phyloP scores from a whole-genome alignment of 1,139 yeast species.

The Debaryomyces singareniensis region DNA sequence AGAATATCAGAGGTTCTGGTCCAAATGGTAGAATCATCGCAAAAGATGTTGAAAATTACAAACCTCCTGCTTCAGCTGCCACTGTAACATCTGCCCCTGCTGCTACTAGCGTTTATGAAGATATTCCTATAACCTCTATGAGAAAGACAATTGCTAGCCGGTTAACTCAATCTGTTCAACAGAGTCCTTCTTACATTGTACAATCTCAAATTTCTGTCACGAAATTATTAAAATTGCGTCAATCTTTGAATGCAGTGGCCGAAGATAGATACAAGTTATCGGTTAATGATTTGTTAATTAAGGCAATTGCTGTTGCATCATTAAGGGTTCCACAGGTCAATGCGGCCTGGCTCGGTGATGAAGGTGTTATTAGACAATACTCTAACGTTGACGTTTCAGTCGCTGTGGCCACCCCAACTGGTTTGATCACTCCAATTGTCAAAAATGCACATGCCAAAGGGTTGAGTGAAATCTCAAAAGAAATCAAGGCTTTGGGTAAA shows the following conservation, averaged over 20 bases:
- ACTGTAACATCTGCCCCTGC: constrained; percentile 46
- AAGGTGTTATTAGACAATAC: constrained; percentile 90
- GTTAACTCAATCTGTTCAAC: constrained; percentile 77
- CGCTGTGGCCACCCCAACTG: constrained; percentile 98
- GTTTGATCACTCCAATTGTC: constrained; percentile 93
- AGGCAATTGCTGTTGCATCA: constrained; percentile 89
- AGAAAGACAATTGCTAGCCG: constrained; percentile 92
- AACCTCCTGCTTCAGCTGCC: constrained; percentile 41
- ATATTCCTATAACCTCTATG: constrained; percentile 84
- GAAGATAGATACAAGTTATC: constrained; percentile 89
- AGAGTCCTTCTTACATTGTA: constrained; percentile 87
- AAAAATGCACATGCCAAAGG: constrained; percentile 86
- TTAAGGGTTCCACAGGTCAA: constrained; percentile 90
- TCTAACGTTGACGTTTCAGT: constrained; percentile 92
- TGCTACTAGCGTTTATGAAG: constrained; percentile 60
- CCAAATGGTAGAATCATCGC: constrained; percentile 93
- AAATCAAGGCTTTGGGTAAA: constrained; percentile 89
- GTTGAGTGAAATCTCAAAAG: constrained; percentile 68
- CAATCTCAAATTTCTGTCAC: constrained; percentile 81
- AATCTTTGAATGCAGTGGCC: constrained; percentile 77
- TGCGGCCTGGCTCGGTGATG: constrained; percentile 85
- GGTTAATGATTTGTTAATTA: constrained; percentile 88
- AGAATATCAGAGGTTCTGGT: constrained; percentile 84
- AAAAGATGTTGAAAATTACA: constrained; percentile 74
- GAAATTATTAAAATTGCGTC: constrained; percentile 87